These are phyloP conservation scores for Gossypium schwendimanii DNA, from an alignment of 441 rosid genomes.

Conservation along the genomic window DNA sequence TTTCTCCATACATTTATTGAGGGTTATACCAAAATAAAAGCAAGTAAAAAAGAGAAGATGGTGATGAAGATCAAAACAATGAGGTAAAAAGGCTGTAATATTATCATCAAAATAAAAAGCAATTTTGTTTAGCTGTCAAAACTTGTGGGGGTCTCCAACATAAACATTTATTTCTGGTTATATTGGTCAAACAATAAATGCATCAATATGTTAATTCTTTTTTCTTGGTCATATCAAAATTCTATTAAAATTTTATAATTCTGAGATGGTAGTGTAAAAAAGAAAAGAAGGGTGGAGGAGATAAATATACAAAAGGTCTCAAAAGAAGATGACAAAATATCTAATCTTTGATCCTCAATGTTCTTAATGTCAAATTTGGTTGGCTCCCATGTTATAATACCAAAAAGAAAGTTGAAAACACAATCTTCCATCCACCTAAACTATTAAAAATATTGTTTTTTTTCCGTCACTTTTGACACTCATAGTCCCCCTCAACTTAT, in stretches of 20 bases:
- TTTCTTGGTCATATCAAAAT: background rate
- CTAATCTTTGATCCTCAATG: background rate
- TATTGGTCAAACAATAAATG: background rate
- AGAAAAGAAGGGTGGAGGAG: background rate
- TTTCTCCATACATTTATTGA: no score
- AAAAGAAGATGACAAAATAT: background rate
- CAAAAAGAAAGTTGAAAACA: background rate
- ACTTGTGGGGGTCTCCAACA: background rate
- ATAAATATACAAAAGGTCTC: background rate
- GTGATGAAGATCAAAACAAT: no score
- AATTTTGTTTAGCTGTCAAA: no score
- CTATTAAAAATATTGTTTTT: no score
- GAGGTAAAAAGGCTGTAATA: no score
- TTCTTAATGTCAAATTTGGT: background rate
- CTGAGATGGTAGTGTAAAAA: background rate
- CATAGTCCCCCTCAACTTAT: no score
- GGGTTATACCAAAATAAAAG: no score
- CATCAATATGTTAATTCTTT: background rate
- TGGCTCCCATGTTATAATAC: background rate
- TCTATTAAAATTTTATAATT: background rate
- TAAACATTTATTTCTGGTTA: background rate
- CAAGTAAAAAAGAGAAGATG: no score
- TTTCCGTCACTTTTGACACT: no score
- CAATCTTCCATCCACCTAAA: background rate
- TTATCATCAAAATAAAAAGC: no score